Percentiles rank a stretch among this genome's conserved stretches.
phyloP scores from a whole-genome alignment of 106 monocot genomes.

The Dendrobium catenatum region DNA sequence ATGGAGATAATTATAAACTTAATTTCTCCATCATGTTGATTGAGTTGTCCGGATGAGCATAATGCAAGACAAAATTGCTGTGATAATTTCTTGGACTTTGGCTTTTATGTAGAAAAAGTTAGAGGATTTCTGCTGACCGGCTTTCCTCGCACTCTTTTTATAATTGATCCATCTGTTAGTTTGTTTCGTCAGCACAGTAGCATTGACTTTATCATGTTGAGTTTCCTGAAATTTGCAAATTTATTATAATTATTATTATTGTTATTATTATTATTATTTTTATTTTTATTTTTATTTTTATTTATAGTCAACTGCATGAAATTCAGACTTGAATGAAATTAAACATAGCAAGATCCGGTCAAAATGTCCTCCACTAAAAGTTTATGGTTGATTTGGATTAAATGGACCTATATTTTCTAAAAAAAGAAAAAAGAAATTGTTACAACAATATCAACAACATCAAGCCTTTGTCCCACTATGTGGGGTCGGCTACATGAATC shows the following conservation, averaged over 20 bases:
- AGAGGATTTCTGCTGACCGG: not conserved
- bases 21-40: not conserved
- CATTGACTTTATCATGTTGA: not conserved
- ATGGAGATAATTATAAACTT: not conserved
- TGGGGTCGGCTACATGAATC: too few relatives aligned
- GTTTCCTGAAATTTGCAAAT: not conserved
- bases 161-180: not conserved
- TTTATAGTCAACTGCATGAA: not conserved
- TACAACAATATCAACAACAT: too few relatives aligned
- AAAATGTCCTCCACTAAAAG: not conserved
- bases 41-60: slow-evolving; percentile 3
- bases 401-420: not conserved
- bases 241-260: not conserved
- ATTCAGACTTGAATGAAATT: slow-evolving; percentile 1
- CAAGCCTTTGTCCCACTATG: too few relatives aligned
- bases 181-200: not conserved
- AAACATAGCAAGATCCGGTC: not conserved
- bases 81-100: not conserved
- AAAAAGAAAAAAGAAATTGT: too few relatives aligned
- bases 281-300: too few relatives aligned
- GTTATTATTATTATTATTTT: not conserved
- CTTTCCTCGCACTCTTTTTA: not conserved
- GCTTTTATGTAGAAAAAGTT: not conserved
- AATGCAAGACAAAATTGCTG: not conserved
- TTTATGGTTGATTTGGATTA: not conserved